Conservation (phyloP, 2,329 filamentous ascomycete genomes). For the Cladophialophora bantiana region DNA sequence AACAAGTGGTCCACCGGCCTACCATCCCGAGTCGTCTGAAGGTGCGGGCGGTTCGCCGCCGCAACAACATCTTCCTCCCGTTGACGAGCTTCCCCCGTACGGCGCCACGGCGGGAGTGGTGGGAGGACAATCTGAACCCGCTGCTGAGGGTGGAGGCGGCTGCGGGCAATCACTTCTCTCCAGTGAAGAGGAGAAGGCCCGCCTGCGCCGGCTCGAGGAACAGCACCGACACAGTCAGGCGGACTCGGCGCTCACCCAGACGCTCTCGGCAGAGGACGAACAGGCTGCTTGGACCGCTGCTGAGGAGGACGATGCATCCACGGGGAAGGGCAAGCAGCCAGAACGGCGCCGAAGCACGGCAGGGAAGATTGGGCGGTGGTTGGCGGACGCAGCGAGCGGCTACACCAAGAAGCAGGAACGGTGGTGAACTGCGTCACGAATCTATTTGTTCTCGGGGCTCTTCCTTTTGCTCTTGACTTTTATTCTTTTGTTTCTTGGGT, state of each 20-base stretch:
- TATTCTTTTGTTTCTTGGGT: too few relatives aligned
- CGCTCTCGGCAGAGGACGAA: slow-evolving; percentile 10
- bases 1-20: slow-evolving; percentile 21
- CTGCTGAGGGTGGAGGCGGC: too few relatives aligned
- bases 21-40: background rate
- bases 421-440: slow-evolving; percentile 14
- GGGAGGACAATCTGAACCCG: too few relatives aligned
- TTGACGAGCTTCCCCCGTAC: slow-evolving; percentile 10
- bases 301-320: background rate
- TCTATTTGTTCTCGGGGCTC: background rate
- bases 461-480: background rate
- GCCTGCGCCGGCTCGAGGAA: slow-evolving; percentile 16
- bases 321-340: slow-evolving; percentile 7
- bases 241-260: slow-evolving; percentile 19
- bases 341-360: slow-evolving; percentile 25
- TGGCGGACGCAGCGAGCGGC: slow-evolving; percentile 30
- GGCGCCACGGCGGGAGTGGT: background rate
- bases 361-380: slow-evolving; percentile 29
- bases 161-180: background rate
- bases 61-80: background rate
- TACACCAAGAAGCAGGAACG: slow-evolving; percentile 31
- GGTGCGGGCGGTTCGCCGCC: background rate
- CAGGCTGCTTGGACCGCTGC: background rate
- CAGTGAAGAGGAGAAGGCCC: slow-evolving; percentile 23
- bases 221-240: slow-evolving; percentile 13